phyloP scores from a whole-genome alignment of 2,329 filamentous ascomycete species.

The Microdochium paspali region DNA sequence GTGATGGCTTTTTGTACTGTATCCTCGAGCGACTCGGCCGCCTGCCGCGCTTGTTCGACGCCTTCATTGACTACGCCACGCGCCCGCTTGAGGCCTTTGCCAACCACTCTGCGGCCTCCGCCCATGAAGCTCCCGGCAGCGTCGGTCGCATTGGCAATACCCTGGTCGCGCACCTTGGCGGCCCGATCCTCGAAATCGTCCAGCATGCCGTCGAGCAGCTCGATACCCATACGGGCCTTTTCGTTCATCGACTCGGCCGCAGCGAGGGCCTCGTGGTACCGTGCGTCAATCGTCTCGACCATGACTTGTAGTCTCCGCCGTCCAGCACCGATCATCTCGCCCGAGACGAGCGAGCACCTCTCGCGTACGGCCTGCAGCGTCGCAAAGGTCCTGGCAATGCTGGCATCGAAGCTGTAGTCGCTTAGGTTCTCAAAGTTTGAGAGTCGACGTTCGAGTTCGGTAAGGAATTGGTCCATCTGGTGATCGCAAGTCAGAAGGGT shows the following conservation, averaged over 20 bases:
- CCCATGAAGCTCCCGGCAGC: constrained; percentile 66
- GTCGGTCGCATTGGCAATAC: constrained; percentile 56
- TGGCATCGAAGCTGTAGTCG: constrained; percentile 72
- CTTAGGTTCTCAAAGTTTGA: constrained; percentile 85
- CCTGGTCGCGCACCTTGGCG: constrained; percentile 68
- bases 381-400: constrained; percentile 74
- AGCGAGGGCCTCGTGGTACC: constrained; percentile 78
- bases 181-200: constrained; percentile 77
- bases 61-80: constrained; percentile 72
- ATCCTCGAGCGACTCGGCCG: constrained; percentile 73
- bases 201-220: constrained; percentile 76
- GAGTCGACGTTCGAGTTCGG: constrained; percentile 76
- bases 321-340: constrained; percentile 81
- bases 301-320: constrained; percentile 76
- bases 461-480: constrained; percentile 70
- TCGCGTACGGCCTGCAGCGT: constrained; percentile 81
- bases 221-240: constrained; percentile 81
- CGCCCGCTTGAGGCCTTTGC: constrained; percentile 67
- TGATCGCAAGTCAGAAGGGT: constrained; percentile 2
- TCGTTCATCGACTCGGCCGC: constrained; percentile 83
- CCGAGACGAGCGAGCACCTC: constrained; percentile 81
- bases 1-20: constrained; percentile 72
- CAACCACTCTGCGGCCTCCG: constrained; percentile 70
- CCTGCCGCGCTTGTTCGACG: constrained; percentile 71
- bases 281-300: constrained; percentile 81